Evolutionary conservation across 345 rosid genomes (phyloP).

Genomic region (Salix koriyanagi): DNA sequence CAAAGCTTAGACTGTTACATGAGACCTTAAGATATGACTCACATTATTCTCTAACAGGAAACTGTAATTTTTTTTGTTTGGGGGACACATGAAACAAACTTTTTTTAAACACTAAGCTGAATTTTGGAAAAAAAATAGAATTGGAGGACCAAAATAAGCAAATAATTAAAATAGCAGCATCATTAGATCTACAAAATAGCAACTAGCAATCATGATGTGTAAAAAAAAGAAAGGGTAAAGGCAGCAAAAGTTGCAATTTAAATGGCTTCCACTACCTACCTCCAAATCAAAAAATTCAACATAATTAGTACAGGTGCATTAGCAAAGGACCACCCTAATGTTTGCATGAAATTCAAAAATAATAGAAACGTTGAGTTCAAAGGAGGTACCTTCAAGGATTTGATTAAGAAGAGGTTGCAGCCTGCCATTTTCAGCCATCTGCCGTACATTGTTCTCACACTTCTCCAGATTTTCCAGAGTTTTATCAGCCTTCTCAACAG

Average conservation of each 20-base stretch:
- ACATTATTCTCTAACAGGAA: too few relatives aligned
- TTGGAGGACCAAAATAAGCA: not conserved
- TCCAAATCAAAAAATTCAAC: not conserved
- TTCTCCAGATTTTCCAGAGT: constrained; percentile 74
- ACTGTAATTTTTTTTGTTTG: too few relatives aligned
- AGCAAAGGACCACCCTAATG: constrained; percentile 2
- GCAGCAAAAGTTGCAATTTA: not conserved
- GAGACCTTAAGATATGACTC: too few relatives aligned
- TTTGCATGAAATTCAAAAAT: constrained; percentile 12
- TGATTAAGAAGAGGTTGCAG: constrained; percentile 75
- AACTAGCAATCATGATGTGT: not conserved
- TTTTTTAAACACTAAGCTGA: not conserved
- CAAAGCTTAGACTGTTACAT: too few relatives aligned
- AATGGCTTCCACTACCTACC: not conserved
- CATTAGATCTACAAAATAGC: not conserved
- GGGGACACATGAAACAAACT: not conserved
- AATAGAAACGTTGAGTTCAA: constrained; percentile 5
- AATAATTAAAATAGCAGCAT: not conserved
- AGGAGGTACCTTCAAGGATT: constrained; percentile 68
- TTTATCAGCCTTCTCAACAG: constrained; percentile 82
- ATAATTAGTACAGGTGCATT: not conserved
- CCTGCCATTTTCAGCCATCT: constrained; percentile 90
- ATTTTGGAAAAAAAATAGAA: not conserved
- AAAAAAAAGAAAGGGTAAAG: not conserved
- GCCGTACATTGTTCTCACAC: constrained; percentile 74